Base-by-base conservation (phyloP, 805 yeast genomes). In the Candida alai region DNA sequence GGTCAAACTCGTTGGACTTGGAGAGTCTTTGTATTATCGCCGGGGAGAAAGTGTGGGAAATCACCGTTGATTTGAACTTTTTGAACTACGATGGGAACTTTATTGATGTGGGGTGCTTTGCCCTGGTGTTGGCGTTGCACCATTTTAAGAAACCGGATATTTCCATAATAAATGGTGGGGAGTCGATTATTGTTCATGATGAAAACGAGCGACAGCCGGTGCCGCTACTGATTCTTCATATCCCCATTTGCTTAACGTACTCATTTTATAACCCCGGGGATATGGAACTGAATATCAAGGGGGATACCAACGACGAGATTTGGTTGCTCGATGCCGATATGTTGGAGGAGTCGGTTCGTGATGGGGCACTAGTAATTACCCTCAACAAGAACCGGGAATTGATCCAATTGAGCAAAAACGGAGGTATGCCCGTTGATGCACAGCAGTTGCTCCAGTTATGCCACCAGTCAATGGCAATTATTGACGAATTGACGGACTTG, bases 71-170 rank as follows among this genome's bases (percentile, higher is more conserved):
- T 52, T 77, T 93, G 12, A 95, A 88, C 51, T 84, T 85, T 48
- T 60, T 93, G 37, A 83, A 88, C 53, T 87, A 78, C 51, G 98
- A 93, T 58, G 98, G 98, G 26, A 94, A 94, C 13, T 73, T 93
- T 30, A 80, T 89, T 25, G 98, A 93, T 57, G 84, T 87, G 5
- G 81, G 90, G 26, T 85, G 96, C 60, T 70, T 88, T 36, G 97
- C 93, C 0, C 96, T 87, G 6, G 82, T 87, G 73, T 76, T 90
- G 6, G 95, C 85, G 1, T 65, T 93, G 35, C 68, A 80, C 44
- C 96, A 89, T 55, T 93, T 78, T 58, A 75, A 74, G 36, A 80
- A 84, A 47, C 95, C 95, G 8, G 96, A 89, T 56, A 74, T 87
- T 20, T 74, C 88, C 2, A 45, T 54, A 13, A 35, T 34, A 18